Conservation (phyloP, 495 filamentous ascomycete species). For the Aspergillus heteromorphus region DNA sequence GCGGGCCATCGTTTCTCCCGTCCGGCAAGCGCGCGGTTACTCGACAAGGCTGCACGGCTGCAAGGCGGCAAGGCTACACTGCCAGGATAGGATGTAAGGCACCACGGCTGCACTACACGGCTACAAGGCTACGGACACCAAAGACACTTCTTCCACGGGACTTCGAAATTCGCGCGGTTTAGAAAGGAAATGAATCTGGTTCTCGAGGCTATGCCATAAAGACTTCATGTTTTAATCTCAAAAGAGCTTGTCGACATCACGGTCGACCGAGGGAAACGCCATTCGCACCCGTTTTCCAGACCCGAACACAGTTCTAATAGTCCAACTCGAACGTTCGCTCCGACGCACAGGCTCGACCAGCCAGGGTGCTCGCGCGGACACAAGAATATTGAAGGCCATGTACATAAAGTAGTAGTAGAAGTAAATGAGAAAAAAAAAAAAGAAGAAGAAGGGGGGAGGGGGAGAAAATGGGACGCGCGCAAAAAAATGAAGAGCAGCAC, state of each 20-base stretch:
- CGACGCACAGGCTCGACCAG: slow-evolving; percentile 18
- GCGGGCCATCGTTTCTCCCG: slow-evolving; percentile 25
- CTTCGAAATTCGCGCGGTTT: background rate
- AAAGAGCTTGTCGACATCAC: slow-evolving; percentile 35
- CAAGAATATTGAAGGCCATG: slow-evolving; percentile 44
- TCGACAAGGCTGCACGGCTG: background rate
- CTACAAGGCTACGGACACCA: background rate
- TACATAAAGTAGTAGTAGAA: slow-evolving; percentile 41
- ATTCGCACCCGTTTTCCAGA: slow-evolving; percentile 47
- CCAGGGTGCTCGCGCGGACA: slow-evolving; percentile 24
- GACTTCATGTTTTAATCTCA: slow-evolving; percentile 25
- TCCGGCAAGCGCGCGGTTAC: slow-evolving; percentile 17
- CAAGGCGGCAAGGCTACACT: background rate
- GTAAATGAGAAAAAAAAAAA: slow-evolving; percentile 15
- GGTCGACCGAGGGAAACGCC: slow-evolving; percentile 41
- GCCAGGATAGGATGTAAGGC: slow-evolving; percentile 1
- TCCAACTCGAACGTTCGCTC: slow-evolving; percentile 39
- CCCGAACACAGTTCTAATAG: slow-evolving; percentile 46
- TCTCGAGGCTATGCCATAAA: slow-evolving; percentile 18
- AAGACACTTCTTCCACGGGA: too few relatives aligned
- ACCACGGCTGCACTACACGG: background rate
- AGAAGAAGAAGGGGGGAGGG: slow-evolving; percentile 17
- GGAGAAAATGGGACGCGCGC: slow-evolving; percentile 4
- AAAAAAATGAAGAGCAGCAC: slow-evolving; percentile 9
- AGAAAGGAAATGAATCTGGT: slow-evolving; percentile 6